Conservation (phyloP, 768 basidiomycete species). For the Mycena epipterygia region DNA sequence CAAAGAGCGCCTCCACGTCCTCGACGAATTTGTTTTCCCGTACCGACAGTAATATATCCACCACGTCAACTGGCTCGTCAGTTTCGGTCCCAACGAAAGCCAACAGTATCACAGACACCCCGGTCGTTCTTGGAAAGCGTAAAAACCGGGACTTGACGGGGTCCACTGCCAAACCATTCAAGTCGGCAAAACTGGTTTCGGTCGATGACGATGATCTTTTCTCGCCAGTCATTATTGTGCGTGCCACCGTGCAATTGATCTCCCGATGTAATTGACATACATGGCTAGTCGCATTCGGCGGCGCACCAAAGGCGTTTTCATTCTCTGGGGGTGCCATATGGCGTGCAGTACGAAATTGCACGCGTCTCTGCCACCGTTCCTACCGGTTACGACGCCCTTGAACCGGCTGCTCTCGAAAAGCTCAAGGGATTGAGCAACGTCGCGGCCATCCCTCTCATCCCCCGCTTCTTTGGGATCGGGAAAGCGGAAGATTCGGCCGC, state of each 20-base stretch:
- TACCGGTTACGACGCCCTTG: conserved; percentile 48
- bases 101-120: conserved; percentile 53
- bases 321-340: conserved; percentile 50
- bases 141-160: conserved; percentile 42
- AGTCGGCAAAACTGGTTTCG: conserved; percentile 39
- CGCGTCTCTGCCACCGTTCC: conserved; percentile 51
- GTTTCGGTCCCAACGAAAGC: conserved; percentile 22
- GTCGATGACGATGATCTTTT: conserved; percentile 17
- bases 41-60: conserved; percentile 30
- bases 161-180: conserved; percentile 39
- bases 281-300: conserved; percentile 26
- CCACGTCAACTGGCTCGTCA: conserved; percentile 23
- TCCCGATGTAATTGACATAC: not conserved
- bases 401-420: conserved; percentile 43
- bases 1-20: not conserved
- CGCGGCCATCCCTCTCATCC: conserved; percentile 44
- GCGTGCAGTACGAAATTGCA: conserved; percentile 69
- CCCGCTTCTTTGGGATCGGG: conserved; percentile 35
- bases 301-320: conserved; percentile 23
- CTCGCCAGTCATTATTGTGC: conserved; percentile 29
- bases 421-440: conserved; percentile 49
- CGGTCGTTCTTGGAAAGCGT: conserved; percentile 54
- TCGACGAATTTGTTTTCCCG: conserved; percentile 17
- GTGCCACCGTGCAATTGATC: not conserved
- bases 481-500: conserved; percentile 3